Base-by-base conservation (phyloP, 768 basidiomycete genomes). In the Leccinum disarticulatum region DNA sequence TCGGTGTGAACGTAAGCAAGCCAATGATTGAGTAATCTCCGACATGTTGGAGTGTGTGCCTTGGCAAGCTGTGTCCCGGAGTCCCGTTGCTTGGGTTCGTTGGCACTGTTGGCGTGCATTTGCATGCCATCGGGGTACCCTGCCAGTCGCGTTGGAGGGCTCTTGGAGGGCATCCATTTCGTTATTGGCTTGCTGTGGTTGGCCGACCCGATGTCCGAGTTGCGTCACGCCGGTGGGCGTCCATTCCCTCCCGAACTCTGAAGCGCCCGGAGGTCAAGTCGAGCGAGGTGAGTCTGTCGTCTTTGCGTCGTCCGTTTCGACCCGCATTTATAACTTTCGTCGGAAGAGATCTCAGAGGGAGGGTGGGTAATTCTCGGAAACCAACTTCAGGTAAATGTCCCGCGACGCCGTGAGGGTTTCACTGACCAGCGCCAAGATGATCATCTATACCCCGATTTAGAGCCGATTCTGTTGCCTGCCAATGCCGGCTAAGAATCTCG, bases 61-160 rank as follows among this genome's bases (percentile, higher is more conserved):
- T 68, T 69, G 67, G 60, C 60, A 64, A 67, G 67, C 67, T 66
- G 66, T 68, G 57, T 25, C 9, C 1, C 11, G 1, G 28, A 51
- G 17, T 3, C 15, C 25, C 47, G 22, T 48, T 25, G 25, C 38
- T 41, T 41, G 17, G 38, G 41, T 51, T 22, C 19, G 33, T 35
- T 35, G 52, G 15, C 30, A 52, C 17, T 22, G 33, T 52, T 52
- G 31, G 52, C 52, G 19, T n/a, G 31, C 46, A 28, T 51, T 58
- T 38, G 53, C 38, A 14, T 19, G 43, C 4, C 27, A 49, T 35
- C 13, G 15, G 3, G 4, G 38, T 17, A 17, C 38, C 38, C 7
- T 38, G 1, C 38, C 41, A 3, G n/a, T 19, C 10, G 10, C 3
- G 14, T 36, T 59, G 52, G 52, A 48, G 41, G 17, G 36, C 4